These are phyloP conservation scores for Paramecium pentaurelia DNA, from an alignment of 73 alveolate species.

Conservation along the genomic window DNA sequence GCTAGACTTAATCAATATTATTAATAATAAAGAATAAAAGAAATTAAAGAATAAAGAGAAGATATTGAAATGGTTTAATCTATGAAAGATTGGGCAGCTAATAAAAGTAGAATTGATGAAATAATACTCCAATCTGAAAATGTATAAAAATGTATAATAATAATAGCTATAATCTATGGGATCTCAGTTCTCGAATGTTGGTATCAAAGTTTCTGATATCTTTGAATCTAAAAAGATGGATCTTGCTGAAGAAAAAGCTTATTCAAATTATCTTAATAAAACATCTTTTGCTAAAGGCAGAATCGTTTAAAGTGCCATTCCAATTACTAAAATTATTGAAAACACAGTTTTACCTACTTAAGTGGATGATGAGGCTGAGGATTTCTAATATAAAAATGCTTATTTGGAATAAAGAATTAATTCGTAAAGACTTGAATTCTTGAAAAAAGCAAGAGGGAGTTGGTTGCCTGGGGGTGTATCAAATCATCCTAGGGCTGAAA, in stretches of 20 bases:
- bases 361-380: conserved; percentile 29
- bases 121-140: neutral
- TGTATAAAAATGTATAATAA: neutral
- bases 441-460: neutral
- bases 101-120: conserved; percentile 37
- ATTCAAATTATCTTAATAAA: neutral
- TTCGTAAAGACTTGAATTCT: neutral
- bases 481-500: neutral
- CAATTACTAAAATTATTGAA: neutral
- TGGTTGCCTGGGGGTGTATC: conserved; percentile 35
- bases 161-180: neutral
- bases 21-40: neutral
- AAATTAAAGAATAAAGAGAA: neutral
- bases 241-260: conserved; percentile 17
- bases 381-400: conserved; percentile 18
- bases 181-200: conserved; percentile 17
- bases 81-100: conserved; percentile 26
- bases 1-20: neutral
- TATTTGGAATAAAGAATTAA: neutral
- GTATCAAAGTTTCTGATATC: neutral
- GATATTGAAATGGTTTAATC: neutral
- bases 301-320: neutral
- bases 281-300: neutral
- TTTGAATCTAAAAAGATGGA: conserved; percentile 30
- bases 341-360: neutral